These are phyloP conservation scores for Hypoxylon subgilvum DNA, from an alignment of 495 filamentous ascomycete species.

Conservation along the genomic window DNA sequence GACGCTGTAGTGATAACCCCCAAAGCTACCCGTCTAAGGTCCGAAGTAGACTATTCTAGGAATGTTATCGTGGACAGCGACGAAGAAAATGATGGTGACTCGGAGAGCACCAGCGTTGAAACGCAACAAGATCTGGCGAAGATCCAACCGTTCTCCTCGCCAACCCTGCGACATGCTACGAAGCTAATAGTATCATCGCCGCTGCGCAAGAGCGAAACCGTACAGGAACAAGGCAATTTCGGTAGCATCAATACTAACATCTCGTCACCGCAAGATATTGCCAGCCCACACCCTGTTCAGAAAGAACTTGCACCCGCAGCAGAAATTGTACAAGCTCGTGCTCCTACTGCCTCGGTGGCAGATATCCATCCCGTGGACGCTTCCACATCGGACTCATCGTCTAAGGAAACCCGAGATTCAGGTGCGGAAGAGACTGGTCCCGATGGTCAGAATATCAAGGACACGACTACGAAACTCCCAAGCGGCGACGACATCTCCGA, in stretches of 20 bases:
- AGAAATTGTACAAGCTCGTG: not conserved
- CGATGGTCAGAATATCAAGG: not conserved
- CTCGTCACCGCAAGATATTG: not conserved
- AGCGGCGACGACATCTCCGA: constrained; percentile 1
- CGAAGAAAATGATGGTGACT: constrained; percentile 17
- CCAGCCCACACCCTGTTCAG: not conserved
- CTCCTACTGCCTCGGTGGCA: not conserved
- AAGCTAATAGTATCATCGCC: constrained; percentile 19
- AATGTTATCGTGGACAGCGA: constrained; percentile 22
- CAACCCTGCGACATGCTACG: constrained; percentile 11
- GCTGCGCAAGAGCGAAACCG: constrained; percentile 20
- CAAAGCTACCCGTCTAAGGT: constrained; percentile 27
- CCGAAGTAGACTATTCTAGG: constrained; percentile 11
- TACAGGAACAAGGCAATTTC: constrained; percentile 2
- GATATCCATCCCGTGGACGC: not conserved
- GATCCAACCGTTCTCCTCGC: constrained; percentile 2
- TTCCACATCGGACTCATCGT: not conserved
- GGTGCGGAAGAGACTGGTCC: not conserved
- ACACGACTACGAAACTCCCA: not conserved
- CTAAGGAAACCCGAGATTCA: not conserved
- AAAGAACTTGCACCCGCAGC: not conserved
- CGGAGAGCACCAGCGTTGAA: constrained; percentile 1
- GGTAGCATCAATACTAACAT: not conserved
- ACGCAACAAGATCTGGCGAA: constrained; percentile 5
- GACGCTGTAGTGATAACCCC: constrained; percentile 30